Evolutionary conservation across 78 protist genomes (phyloP).

Genomic region (Abeoforma whisleri): DNA sequence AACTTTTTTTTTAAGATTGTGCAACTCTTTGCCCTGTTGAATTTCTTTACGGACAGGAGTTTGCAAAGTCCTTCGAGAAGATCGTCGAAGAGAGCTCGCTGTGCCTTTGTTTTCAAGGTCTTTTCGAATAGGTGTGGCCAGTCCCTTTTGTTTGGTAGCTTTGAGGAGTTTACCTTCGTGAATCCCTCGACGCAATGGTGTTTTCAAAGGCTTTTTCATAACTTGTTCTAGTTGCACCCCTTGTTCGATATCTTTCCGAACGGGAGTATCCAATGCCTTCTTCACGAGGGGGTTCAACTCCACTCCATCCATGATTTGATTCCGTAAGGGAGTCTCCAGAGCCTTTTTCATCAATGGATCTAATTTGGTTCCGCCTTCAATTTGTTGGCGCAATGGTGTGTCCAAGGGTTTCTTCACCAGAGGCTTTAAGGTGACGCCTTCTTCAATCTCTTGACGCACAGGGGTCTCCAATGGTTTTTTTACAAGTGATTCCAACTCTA

Average conservation of each 20-base stretch:
- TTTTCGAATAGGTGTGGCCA: too few species aligned
- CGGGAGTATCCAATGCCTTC: background rate
- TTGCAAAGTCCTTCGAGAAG: too few species aligned
- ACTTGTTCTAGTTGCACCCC: background rate
- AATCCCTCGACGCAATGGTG: too few species aligned
- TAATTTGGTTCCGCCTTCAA: background rate
- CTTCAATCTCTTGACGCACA: background rate
- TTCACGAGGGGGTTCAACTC: background rate
- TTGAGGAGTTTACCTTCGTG: too few species aligned
- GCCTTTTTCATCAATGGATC: background rate
- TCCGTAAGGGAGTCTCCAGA: conserved; percentile 2
- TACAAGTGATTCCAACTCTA: background rate
- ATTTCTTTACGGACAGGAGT: too few species aligned
- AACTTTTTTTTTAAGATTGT: too few species aligned
- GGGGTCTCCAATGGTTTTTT: background rate
- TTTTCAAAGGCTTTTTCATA: too few species aligned
- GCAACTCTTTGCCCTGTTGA: too few species aligned
- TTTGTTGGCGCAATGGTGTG: background rate
- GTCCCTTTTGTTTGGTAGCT: too few species aligned
- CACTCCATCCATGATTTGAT: background rate
- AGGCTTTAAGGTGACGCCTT: background rate
- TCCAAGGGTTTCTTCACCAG: background rate
- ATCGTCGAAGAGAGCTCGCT: too few species aligned
- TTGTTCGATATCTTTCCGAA: background rate
- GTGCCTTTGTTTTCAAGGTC: too few species aligned